Evolutionary conservation across 129 eudicot species (phyloP), one percentile per base, ranked within the genome.

Genomic region (Escallonia rubra): DNA sequence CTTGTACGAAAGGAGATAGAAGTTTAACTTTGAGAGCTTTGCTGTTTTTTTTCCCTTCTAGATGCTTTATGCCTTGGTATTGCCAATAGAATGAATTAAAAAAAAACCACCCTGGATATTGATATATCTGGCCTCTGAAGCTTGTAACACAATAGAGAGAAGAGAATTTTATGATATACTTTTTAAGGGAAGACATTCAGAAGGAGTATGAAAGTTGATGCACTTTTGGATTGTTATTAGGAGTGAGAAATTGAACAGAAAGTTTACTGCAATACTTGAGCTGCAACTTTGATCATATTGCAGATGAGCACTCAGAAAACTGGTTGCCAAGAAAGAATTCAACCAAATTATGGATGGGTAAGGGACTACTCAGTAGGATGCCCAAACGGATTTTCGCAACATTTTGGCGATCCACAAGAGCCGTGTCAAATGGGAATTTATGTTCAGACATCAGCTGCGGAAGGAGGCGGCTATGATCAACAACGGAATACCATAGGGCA

Each of bases 381-480:
- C 56, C 49, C 63, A 2, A 71, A 59, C n/a, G 45, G 23, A 11
- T 43, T 65, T 48, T 67, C 77, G 6, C 83, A 86, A 12, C 61
- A 45, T 59, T 73, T 72, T 65, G 78, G 70, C 60, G 51, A 64
- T 62, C 80, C 45, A 44, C 76, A 79, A 47, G 80, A 61, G 70
- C 71, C 85, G n/a, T 54, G 80, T 69, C 78, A 71, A 6, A 80
- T 74, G 75, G 88, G 84, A 67, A 38, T 73, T 55, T 72, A 61
- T 48, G 64, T 71, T 57, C 81, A 80, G 64, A 63, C 88, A 12
- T 50, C 71, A 8, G 81, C 50, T 39, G 16, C 59, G 3, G 43
- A 69, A 23, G 78, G 51, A 8, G 73, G 47, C 70, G 38, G 12
- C 5, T 43, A 53, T 11, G 34, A 23, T 23, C 59, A 59, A 48